Evolutionary conservation across 2,329 filamentous ascomycete species (phyloP).

Genomic region (Monosporascus sp.): DNA sequence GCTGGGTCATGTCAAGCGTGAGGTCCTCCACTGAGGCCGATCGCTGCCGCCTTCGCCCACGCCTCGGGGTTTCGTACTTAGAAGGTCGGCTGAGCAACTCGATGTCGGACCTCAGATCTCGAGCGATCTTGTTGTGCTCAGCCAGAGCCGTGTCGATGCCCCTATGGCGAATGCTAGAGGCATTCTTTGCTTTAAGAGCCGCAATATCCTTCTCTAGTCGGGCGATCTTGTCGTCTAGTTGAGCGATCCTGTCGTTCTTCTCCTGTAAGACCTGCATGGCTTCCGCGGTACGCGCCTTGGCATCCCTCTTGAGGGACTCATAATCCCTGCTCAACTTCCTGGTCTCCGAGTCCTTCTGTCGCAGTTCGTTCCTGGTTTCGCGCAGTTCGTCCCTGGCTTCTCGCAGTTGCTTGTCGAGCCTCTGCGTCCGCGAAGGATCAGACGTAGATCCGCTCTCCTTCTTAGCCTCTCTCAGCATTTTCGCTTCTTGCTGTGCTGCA

Average conservation of each 20-base stretch:
- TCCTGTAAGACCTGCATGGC: conserved; percentile 50
- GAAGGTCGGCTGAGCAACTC: conserved; percentile 19
- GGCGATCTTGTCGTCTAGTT: conserved; percentile 52
- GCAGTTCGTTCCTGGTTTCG: conserved; percentile 37
- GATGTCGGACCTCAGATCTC: conserved; percentile 20
- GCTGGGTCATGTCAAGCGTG: conserved; percentile 21
- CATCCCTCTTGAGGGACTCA: conserved; percentile 47
- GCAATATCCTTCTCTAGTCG: conserved; percentile 50
- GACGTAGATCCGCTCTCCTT: conserved; percentile 12
- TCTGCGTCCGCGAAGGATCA: conserved; percentile 29
- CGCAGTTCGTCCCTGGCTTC: conserved; percentile 40
- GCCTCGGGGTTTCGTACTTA: conserved; percentile 12
- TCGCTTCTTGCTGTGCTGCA: conserved; percentile 39
- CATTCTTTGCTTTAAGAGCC: conserved; percentile 32
- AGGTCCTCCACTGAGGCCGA: conserved; percentile 22
- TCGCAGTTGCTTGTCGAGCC: conserved; percentile 37
- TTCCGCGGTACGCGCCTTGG: conserved; percentile 49
- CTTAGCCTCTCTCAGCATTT: conserved; percentile 32
- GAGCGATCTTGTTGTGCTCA: conserved; percentile 16
- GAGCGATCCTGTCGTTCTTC: conserved; percentile 51
- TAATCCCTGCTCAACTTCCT: conserved; percentile 46
- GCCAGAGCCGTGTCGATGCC: conserved; percentile 8
- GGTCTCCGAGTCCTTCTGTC: conserved; percentile 45
- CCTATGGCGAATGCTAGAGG: conserved; percentile 7
- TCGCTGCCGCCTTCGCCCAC: conserved; percentile 10